Conservation (phyloP, 192 early-diverging fungal genomes). For the Coemansia erecta region DNA sequence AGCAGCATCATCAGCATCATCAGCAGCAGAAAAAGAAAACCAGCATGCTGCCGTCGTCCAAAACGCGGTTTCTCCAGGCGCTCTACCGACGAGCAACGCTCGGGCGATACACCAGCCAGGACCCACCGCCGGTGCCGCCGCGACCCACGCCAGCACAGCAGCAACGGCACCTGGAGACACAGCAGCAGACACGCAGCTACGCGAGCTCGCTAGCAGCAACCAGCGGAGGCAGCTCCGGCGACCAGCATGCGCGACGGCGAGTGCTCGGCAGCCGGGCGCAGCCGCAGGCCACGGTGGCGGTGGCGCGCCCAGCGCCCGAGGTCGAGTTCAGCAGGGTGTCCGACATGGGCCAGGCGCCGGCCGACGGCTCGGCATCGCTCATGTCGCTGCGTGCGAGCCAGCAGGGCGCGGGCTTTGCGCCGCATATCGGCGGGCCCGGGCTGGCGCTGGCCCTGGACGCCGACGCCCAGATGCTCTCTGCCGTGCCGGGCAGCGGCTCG, state of each 20-base stretch:
- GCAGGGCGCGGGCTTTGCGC: slow-evolving; percentile 20
- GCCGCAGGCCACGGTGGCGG: slow-evolving; percentile 37
- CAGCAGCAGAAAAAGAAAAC: slow-evolving; percentile 6
- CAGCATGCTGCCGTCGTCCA: slow-evolving; percentile 10
- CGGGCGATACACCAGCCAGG: background rate
- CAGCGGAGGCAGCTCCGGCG: slow-evolving; percentile 22
- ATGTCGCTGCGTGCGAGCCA: slow-evolving; percentile 39
- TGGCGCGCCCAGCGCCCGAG: slow-evolving; percentile 46
- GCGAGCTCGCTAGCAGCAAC: slow-evolving; percentile 5
- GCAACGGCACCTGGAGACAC: slow-evolving; percentile 2
- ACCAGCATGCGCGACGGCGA: slow-evolving; percentile 20
- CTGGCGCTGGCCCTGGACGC: background rate
- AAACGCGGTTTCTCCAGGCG: slow-evolving; percentile 36
- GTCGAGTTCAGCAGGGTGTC: slow-evolving; percentile 34
- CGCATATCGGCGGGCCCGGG: background rate
- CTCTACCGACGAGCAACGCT: slow-evolving; percentile 20
- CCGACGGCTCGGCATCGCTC: slow-evolving; percentile 33
- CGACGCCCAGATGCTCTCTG: too few relatives aligned
- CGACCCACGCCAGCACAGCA: slow-evolving; percentile 4
- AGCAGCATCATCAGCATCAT: background rate
- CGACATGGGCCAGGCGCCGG: slow-evolving; percentile 16
- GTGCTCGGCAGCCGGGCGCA: slow-evolving; percentile 17
- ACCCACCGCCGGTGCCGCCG: background rate
- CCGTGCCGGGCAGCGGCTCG: too few relatives aligned
- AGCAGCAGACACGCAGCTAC: background rate